Evolutionary conservation across 2,329 filamentous ascomycete species (phyloP), one percentile per base, ranked within the genome.

Genomic region (Paraphaeosphaeria sporulosa): DNA sequence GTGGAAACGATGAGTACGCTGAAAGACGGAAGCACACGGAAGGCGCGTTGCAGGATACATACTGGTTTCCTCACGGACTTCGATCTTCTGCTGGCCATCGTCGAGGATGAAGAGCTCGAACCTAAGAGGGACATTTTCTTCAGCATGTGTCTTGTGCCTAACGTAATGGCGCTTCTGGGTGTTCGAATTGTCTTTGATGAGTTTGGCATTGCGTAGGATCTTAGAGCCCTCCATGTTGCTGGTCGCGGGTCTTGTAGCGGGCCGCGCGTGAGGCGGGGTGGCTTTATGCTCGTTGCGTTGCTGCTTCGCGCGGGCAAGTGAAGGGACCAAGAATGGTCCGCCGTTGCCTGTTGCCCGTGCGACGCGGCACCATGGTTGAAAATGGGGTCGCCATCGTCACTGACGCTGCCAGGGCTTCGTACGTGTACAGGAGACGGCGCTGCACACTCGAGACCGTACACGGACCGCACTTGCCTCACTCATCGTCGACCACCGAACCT

Each of bases 31-130:
- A 62, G 15, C 49, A 51, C 47, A 21, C 19, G 25, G 9, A 34
- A 63, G n/a, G 48, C 50, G 38, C 43, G 19, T 34, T 50, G 55
- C n/a, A 43, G 52, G n/a, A 23, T 38, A 81, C 90, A 79, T 84
- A 96, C 94, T 92, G 59, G 94, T 95, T 76, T 97, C 95, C 7
- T 92, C 85, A 74, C 91, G 90, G 80, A 93, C 90, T 61, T 93
- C 90, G 60, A 97, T 92, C 82, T 97, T 98, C 84, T 94, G 95
- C 85, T 99, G 93, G 63, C 90, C 93, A 51, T 93, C 90, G 43
- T 80, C 87, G 61, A 98, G 90, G 65, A 97, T 82, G 82, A 97
- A 98, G 51, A 96, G 87, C 84, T 98, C 95, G 82, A 96, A 96
- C 75, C 95, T 98, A 64, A 73, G 60, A 30, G 66, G 64, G 15